A percentile compares a stretch with the other conserved stretches of the same genome.
These are phyloP conservation scores for Umbelopsis vinacea DNA, from an alignment of 192 early-diverging fungal species.

Conservation along the genomic window DNA sequence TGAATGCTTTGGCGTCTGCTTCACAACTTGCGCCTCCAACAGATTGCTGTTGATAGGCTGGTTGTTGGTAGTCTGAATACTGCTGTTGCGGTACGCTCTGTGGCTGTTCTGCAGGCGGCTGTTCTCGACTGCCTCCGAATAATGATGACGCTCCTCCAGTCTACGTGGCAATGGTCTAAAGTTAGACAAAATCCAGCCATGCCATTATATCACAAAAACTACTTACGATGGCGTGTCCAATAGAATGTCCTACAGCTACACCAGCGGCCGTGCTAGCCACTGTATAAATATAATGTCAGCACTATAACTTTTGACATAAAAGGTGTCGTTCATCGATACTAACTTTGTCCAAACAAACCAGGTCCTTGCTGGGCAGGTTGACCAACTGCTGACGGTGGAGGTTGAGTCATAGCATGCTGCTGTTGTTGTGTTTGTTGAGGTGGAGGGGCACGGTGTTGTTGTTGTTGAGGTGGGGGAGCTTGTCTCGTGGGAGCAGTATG, in stretches of 20 bases:
- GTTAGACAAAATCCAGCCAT: no score
- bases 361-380: constrained; percentile 70
- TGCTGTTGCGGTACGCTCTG: constrained; percentile 25
- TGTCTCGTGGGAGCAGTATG: constrained; percentile 65
- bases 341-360: constrained; percentile 76
- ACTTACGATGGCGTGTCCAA: constrained; percentile 62
- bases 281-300: constrained; percentile 11
- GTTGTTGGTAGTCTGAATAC: constrained; percentile 43
- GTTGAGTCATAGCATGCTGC: constrained; percentile 27
- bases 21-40: constrained; percentile 56
- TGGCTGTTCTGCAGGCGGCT: constrained; percentile 43
- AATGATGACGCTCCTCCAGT: constrained; percentile 41
- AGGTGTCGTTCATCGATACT: neutral
- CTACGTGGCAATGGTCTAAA: neutral
- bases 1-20: constrained; percentile 80
- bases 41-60: constrained; percentile 34
- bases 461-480: constrained; percentile 46
- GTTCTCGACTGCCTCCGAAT: constrained; percentile 53
- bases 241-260: constrained; percentile 86
- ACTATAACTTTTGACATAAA: neutral
- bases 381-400: constrained; percentile 55
- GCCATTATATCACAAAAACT: neutral
- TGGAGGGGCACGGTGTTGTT: constrained; percentile 25
- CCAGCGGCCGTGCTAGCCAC: constrained; percentile 92
- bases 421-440: constrained; percentile 51